phyloP scores from a whole-genome alignment of 2,329 filamentous ascomycete species.

The Nothophoma quercina region DNA sequence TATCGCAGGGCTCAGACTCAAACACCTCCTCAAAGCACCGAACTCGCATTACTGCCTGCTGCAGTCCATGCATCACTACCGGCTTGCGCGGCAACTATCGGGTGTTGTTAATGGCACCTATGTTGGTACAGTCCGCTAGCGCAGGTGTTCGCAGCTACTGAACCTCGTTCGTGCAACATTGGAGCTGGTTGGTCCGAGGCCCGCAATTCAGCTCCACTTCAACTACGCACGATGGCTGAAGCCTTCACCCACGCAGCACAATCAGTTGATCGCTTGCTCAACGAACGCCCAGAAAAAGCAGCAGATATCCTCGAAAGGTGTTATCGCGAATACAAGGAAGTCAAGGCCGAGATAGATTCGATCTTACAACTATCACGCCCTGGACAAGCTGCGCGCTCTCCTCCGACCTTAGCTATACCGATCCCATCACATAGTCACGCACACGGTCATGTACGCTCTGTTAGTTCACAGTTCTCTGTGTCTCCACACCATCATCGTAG shows the following conservation, averaged over 20 bases:
- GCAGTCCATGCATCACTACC: not conserved
- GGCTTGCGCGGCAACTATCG: not conserved
- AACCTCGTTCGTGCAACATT: conserved; percentile 3
- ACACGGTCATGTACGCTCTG: not conserved
- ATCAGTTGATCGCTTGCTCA: conserved; percentile 1
- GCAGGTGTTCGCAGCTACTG: conserved; percentile 4
- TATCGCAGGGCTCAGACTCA: not conserved
- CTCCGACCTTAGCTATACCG: not conserved
- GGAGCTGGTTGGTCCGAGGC: not conserved
- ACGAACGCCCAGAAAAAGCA: conserved; percentile 1
- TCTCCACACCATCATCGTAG: not conserved
- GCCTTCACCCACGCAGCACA: conserved; percentile 2
- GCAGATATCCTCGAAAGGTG: not conserved
- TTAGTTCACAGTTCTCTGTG: not conserved
- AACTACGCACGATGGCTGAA: conserved; percentile 2
- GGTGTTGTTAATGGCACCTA: not conserved
- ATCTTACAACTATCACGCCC: not conserved
- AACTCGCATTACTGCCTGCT: not conserved
- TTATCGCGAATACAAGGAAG: conserved; percentile 1
- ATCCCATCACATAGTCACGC: not conserved
- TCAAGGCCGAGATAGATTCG: conserved; percentile 2
- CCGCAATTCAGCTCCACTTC: not conserved
- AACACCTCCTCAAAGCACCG: not conserved
- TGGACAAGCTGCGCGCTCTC: not conserved
- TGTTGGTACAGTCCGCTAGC: conserved; percentile 4